Evolutionary conservation across 129 eudicot species (phyloP).

Genomic region (Scalesia atractyloides): DNA sequence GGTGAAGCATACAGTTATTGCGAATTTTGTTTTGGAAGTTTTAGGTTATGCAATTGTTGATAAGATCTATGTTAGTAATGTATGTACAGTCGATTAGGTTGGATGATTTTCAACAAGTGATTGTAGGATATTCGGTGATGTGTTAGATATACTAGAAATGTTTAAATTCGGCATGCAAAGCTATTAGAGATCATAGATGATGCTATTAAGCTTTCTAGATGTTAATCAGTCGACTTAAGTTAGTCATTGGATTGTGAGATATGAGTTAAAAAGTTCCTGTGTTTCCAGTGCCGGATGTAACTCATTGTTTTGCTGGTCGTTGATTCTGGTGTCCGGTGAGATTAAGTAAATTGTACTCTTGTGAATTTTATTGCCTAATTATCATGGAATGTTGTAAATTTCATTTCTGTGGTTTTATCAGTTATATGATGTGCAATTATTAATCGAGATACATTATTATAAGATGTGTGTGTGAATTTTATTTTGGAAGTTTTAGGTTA

Average conservation of each 20-base stretch:
- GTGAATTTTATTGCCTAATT: too few relatives aligned
- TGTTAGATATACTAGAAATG: neutral
- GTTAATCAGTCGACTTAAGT: neutral
- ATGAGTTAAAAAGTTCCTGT: neutral
- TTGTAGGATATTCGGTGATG: neutral
- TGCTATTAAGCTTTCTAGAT: neutral
- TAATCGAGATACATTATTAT: too few relatives aligned
- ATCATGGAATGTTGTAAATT: too few relatives aligned
- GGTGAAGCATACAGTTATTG: too few relatives aligned
- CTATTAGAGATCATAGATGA: neutral
- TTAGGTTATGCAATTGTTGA: neutral
- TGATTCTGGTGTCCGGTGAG: too few relatives aligned
- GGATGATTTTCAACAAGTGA: neutral
- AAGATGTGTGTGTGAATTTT: too few relatives aligned
- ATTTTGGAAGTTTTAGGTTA: neutral
- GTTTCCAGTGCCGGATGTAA: too few relatives aligned
- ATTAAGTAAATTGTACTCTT: too few relatives aligned
- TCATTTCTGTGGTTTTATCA: too few relatives aligned
- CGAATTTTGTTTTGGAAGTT: too few relatives aligned
- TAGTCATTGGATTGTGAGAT: constrained; percentile 4
- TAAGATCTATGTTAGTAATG: neutral
- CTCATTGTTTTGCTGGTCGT: too few relatives aligned
- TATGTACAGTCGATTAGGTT: neutral
- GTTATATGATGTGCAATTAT: too few relatives aligned
- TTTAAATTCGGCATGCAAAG: neutral